Base-by-base conservation (phyloP, 257 asterid species). In the Solanum chaucha region DNA sequence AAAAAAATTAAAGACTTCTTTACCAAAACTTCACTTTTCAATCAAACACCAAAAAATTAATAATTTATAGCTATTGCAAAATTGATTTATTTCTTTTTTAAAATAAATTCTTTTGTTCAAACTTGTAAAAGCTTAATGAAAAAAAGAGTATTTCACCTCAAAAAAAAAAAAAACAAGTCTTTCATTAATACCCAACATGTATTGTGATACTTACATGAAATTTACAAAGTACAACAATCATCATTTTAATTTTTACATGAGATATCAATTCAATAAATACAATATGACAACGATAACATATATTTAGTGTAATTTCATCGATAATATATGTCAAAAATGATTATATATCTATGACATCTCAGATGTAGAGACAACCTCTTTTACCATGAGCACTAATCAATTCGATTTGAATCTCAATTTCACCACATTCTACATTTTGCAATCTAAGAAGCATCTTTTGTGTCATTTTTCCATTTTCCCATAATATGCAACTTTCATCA, bases 391-490 rank as follows among this genome's bases (percentile, higher is more conserved):
- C 44, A 81, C 35, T 48, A 28, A 85, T 70, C 75, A 85, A 20
- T 58, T 95, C 98, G 41, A 96, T 88, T 83, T 96, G 97, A 70
- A 95, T 40, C 30, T 96, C 92, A 2, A 96, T 85, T 84, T 95
- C 92, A 30, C 98, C 99, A 19, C 93, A 87, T 44, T 96, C 98
- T 17, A 94, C 98, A 19, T 96, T 84, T 72, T 88, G 90, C 44
- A 96, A 89, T 61, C 89, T 91, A 78, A 96, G 95, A 36, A 86
- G 10, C 97, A 96, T 94, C 88, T 91, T 95, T 44, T 95, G 99
- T 0, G 92, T 91, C 98, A 95, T 92, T 82, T 92, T 95, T 8
- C 96, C 98, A 59, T 91, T 81, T 89, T 88, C 91, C 98, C 99
- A 95, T 19, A 95, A 28, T 6, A 96, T 68, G 41, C 91, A 64